These are phyloP conservation scores for Scedosporium minutisporum DNA, from an alignment of 2,329 filamentous ascomycete species.

Conservation along the genomic window DNA sequence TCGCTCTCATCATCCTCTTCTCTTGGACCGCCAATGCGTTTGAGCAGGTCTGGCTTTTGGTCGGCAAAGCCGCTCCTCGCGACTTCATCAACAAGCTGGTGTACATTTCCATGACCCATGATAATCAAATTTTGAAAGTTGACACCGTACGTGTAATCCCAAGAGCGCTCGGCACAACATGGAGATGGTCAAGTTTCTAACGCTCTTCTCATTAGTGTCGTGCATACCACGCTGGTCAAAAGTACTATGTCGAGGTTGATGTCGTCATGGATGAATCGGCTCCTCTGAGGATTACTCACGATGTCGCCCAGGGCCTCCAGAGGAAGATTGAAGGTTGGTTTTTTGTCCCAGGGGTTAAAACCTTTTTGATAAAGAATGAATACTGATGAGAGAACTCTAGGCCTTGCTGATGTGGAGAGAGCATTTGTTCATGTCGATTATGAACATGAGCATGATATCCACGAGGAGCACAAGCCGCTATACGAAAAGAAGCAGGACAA, in stretches of 20 bases:
- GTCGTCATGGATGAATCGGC: slow-evolving; percentile 48
- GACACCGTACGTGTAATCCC: slow-evolving; percentile 33
- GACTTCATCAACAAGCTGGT: slow-evolving; percentile 47
- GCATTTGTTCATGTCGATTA: slow-evolving; percentile 38
- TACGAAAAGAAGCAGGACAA: slow-evolving; percentile 22
- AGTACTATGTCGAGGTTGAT: slow-evolving; percentile 54
- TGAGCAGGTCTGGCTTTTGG: slow-evolving; percentile 52
- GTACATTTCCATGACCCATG: slow-evolving; percentile 45
- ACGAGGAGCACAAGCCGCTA: slow-evolving; percentile 33
- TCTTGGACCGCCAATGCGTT: slow-evolving; percentile 53
- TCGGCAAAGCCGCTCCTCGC: slow-evolving; percentile 50
- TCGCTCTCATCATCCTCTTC: slow-evolving; percentile 50
- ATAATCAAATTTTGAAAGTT: slow-evolving; percentile 43
- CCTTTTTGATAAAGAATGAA: slow-evolving; percentile 19
- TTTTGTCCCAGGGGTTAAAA: background rate
- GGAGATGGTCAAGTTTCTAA: background rate
- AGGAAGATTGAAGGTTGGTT: slow-evolving; percentile 41
- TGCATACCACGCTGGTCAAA: slow-evolving; percentile 52
- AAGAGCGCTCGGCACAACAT: no score
- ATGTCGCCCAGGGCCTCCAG: slow-evolving; percentile 50
- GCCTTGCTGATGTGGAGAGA: slow-evolving; percentile 29
- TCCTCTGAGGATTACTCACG: slow-evolving; percentile 47
- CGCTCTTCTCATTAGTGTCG: slow-evolving; percentile 27
- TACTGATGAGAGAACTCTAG: background rate
- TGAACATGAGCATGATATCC: slow-evolving; percentile 28